Conservation (phyloP, 108 stramenopile species). For the Nitzschia sp. region DNA sequence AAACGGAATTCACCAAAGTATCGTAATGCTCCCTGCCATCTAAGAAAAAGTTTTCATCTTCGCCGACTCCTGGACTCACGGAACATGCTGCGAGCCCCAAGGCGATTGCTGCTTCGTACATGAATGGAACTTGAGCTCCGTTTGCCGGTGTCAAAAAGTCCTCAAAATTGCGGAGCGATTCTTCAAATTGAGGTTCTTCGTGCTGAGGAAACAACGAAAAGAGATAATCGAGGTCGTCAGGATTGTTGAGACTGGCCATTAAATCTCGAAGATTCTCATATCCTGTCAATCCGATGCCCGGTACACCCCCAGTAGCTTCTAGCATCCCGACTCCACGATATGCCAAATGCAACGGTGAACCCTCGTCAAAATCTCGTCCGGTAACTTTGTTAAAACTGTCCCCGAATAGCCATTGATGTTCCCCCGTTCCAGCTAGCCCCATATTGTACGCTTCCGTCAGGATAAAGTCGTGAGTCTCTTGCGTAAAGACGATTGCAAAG, state of each 20-base stretch:
- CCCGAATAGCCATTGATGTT: constrained; percentile 56
- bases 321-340: constrained; percentile 41
- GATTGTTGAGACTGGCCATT: constrained; percentile 7
- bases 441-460: constrained; percentile 42
- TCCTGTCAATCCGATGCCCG: constrained; percentile 2
- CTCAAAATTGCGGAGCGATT: not conserved
- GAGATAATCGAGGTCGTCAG: constrained; percentile 27
- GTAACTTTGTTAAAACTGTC: constrained; percentile 31
- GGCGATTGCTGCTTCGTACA: constrained; percentile 63
- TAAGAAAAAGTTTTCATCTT: constrained; percentile 22
- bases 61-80: not conserved
- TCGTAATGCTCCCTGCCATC: constrained; percentile 43
- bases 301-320: constrained; percentile 14
- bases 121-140: constrained; percentile 18
- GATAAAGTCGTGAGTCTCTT: constrained; percentile 29
- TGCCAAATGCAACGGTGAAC: constrained; percentile 39
- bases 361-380: constrained; percentile 31
- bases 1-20: constrained; percentile 29
- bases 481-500: constrained; percentile 4
- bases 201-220: constrained; percentile 13
- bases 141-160: constrained; percentile 5
- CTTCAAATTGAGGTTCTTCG: not conserved
- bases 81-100: constrained; percentile 57
- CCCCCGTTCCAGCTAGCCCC: constrained; percentile 5
- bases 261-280: constrained; percentile 3